phyloP scores from a whole-genome alignment of 257 asterid species.

The Plantago ovata region DNA sequence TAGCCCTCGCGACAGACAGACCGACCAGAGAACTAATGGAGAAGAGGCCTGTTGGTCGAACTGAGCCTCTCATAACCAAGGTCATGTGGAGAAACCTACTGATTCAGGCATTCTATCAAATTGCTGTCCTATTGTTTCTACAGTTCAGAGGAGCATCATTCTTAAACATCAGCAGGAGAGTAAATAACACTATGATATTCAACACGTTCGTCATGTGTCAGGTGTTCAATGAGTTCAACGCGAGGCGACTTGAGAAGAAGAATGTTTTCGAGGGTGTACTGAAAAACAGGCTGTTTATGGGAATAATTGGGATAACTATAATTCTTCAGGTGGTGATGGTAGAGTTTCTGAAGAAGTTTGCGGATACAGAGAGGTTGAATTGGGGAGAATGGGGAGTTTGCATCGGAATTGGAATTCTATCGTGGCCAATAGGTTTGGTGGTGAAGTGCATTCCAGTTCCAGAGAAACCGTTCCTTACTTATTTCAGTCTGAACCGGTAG shows the following conservation, averaged over 20 bases:
- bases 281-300: slow-evolving; percentile 1
- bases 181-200: background rate
- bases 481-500: background rate
- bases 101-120: too few relatives aligned
- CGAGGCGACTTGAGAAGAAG: background rate
- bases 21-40: background rate
- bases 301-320: background rate
- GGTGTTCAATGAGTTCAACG: slow-evolving; percentile 4
- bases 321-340: slow-evolving; percentile 5
- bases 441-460: background rate
- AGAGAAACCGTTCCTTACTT: background rate
- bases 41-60: too few relatives aligned
- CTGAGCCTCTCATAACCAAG: too few relatives aligned
- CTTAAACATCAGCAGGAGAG: background rate
- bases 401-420: background rate
- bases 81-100: too few relatives aligned
- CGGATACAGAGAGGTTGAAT: background rate
- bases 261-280: background rate
- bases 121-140: too few relatives aligned
- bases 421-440: background rate
- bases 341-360: background rate
- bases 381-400: slow-evolving; percentile 1
- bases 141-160: too few relatives aligned
- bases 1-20: background rate
- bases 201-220: slow-evolving; percentile 1